phyloP scores from a whole-genome alignment of 345 rosid genomes.

The Salix viminalis region DNA sequence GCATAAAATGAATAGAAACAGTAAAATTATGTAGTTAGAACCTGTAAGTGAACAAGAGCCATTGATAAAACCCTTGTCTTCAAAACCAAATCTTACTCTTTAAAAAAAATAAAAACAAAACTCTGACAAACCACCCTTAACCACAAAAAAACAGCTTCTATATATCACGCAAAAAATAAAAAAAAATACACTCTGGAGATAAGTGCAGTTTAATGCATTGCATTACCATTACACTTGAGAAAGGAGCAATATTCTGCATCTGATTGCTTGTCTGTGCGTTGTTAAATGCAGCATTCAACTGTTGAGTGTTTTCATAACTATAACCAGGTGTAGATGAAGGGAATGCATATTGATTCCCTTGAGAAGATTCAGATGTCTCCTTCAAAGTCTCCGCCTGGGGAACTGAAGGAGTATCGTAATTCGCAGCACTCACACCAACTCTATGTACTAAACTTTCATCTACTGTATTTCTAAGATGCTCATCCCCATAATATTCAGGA shows the following conservation, averaged over 20 bases:
- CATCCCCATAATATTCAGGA: conserved; percentile 69
- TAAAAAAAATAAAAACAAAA: neutral
- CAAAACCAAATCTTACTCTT: neutral
- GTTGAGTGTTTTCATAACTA: conserved; percentile 59
- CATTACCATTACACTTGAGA: conserved; percentile 78
- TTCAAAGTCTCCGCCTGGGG: conserved; percentile 60
- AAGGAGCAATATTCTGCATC: conserved; percentile 58
- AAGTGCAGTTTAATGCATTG: neutral
- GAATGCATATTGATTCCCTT: conserved; percentile 66
- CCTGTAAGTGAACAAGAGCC: neutral
- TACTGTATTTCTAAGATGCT: conserved; percentile 48
- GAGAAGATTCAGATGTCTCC: conserved; percentile 53
- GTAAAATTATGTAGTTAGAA: neutral
- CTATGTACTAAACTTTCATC: conserved; percentile 55
- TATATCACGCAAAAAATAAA: neutral
- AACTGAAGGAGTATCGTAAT: conserved; percentile 56
- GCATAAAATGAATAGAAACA: neutral
- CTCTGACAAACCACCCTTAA: neutral
- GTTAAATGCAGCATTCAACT: conserved; percentile 52
- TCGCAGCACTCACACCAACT: conserved; percentile 41
- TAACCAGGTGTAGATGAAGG: conserved; percentile 62
- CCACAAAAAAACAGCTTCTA: neutral
- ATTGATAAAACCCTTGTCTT: neutral
- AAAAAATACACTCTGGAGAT: neutral
- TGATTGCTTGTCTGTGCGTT: conserved; percentile 59